Conservation (phyloP, 495 filamentous ascomycete genomes). For the Paragyromitra xinjiangensis region DNA sequence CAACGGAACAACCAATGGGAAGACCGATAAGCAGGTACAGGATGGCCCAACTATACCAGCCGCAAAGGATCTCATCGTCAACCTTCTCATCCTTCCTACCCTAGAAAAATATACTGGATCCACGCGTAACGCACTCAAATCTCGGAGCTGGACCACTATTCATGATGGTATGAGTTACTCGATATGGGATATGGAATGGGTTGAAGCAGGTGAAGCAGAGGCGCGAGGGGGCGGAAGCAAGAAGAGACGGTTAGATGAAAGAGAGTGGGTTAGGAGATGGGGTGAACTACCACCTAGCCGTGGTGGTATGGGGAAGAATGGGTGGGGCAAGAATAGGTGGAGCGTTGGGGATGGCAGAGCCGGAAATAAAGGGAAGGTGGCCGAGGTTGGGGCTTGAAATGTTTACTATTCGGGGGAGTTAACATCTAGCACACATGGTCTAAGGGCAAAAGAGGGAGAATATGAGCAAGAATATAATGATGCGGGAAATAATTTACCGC, state of each 20-base stretch:
- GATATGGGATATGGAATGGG: conserved; percentile 79
- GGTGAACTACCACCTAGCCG: conserved; percentile 52
- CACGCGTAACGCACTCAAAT: conserved; percentile 79
- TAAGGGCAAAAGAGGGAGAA: conserved; percentile 60
- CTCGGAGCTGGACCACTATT: conserved; percentile 72
- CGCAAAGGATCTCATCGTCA: conserved; percentile 79
- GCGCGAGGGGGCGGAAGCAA: conserved; percentile 70
- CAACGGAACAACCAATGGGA: conserved; percentile 42
- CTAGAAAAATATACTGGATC: conserved; percentile 78
- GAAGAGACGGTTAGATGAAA: conserved; percentile 66
- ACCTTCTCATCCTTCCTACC: conserved; percentile 79
- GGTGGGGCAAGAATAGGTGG: conserved; percentile 50
- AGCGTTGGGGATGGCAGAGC: conserved; percentile 48
- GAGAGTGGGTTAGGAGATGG: conserved; percentile 56
- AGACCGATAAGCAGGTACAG: conserved; percentile 40
- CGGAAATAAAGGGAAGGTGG: conserved; percentile 49
- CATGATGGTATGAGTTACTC: conserved; percentile 94
- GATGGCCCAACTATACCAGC: conserved; percentile 52
- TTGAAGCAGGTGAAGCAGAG: conserved; percentile 76
- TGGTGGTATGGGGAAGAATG: conserved; percentile 51
- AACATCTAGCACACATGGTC: conserved; percentile 14
- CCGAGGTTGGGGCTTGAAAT: conserved; percentile 53
- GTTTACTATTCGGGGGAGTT: conserved; percentile 26
- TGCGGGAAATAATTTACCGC: conserved; percentile 59
- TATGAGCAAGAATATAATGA: conserved; percentile 63